Evolutionary conservation across 164 flowering plant species (phyloP).

Genomic region (Dillenia turbinata): DNA sequence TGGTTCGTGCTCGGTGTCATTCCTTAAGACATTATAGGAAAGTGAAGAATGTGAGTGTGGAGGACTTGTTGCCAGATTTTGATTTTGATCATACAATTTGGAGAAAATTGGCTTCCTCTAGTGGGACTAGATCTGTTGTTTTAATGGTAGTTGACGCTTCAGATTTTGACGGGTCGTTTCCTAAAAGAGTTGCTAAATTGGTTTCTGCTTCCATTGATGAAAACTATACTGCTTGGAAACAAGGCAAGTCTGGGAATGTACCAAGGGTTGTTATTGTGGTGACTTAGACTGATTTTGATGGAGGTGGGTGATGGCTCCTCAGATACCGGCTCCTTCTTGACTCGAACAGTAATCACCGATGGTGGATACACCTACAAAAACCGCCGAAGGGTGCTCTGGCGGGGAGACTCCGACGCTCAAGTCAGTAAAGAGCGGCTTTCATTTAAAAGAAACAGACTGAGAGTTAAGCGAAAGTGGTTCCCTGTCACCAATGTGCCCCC

Average conservation of each 20-base stretch:
- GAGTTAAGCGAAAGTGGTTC: too few relatives aligned
- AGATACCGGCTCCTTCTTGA: too few relatives aligned
- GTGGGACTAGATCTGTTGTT: conserved; percentile 67
- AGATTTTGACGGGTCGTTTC: conserved; percentile 94
- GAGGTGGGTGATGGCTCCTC: too few relatives aligned
- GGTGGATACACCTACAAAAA: too few relatives aligned
- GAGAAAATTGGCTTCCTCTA: conserved; percentile 40
- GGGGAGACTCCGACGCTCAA: too few relatives aligned
- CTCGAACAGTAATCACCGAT: too few relatives aligned
- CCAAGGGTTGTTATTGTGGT: conserved; percentile 83
- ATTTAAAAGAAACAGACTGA: too few relatives aligned
- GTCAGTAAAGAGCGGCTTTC: too few relatives aligned
- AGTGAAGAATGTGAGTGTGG: conserved; percentile 72
- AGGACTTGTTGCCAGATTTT: conserved; percentile 89
- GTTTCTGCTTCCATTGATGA: conserved; percentile 69
- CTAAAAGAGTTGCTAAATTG: conserved; percentile 59
- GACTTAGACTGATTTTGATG: conserved; percentile 77
- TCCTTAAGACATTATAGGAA: conserved; percentile 72
- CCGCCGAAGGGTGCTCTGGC: too few relatives aligned
- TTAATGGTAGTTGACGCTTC: conserved; percentile 84
- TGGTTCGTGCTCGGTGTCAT: conserved; percentile 89
- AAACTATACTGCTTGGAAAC: conserved; percentile 70
- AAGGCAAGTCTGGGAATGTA: conserved; percentile 82
- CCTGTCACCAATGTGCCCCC: too few relatives aligned
- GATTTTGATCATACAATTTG: conserved; percentile 95